Conservation (phyloP, 495 filamentous ascomycete genomes). For the Oidiodendron maius region DNA sequence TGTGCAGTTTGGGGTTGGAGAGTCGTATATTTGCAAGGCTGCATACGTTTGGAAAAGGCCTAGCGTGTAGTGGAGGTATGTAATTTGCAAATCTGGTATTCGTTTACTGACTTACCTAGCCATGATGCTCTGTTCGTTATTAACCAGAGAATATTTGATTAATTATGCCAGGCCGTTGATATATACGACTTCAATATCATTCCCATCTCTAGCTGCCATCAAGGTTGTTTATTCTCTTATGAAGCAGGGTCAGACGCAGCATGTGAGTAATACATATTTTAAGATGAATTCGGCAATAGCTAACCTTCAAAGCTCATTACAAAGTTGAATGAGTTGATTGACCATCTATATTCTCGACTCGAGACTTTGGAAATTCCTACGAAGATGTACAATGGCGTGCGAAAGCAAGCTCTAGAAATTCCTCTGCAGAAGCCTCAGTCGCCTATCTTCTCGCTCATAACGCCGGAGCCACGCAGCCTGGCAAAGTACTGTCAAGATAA, state of each 20-base stretch:
- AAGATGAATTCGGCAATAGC: constrained; percentile 15
- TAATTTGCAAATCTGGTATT: neutral
- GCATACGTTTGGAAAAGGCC: constrained; percentile 59
- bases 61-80: constrained; percentile 56
- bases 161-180: neutral
- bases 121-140: constrained; percentile 39
- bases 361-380: neutral
- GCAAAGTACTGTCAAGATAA: constrained; percentile 42
- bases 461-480: constrained; percentile 38
- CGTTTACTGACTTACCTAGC: constrained; percentile 17
- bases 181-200: constrained; percentile 26
- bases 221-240: constrained; percentile 22
- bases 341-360: constrained; percentile 17
- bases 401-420: constrained; percentile 16
- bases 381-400: neutral
- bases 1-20: constrained; percentile 52
- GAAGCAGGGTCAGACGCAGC: constrained; percentile 16
- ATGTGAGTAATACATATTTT: constrained; percentile 20
- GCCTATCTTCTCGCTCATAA: constrained; percentile 38
- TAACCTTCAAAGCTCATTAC: constrained; percentile 27
- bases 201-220: constrained; percentile 43
- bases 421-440: constrained; percentile 23
- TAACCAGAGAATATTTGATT: constrained; percentile 39
- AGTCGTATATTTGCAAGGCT: constrained; percentile 46
- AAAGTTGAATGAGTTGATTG: constrained; percentile 29